Conservation (phyloP, 495 filamentous ascomycete species). For the Parathielavia hyrcaniae region DNA sequence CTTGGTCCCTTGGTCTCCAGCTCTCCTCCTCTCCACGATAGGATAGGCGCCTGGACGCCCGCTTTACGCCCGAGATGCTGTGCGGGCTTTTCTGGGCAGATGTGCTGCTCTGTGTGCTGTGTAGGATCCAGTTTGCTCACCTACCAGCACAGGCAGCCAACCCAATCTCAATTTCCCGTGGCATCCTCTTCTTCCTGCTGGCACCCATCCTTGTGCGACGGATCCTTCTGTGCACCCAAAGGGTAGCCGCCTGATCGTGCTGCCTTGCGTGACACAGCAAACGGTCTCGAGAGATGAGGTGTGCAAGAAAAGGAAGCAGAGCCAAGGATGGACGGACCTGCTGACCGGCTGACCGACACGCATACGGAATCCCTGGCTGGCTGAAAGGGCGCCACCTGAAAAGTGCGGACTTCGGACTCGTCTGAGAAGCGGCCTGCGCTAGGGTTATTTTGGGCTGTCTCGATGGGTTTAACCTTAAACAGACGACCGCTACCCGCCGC, state of each 20-base stretch:
- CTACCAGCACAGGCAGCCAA: too few relatives aligned
- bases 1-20: background rate
- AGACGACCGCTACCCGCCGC: slow-evolving; percentile 23
- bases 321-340: background rate
- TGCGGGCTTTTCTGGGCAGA: background rate
- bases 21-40: background rate
- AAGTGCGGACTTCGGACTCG: background rate
- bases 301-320: background rate
- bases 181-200: background rate
- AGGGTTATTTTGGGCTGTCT: slow-evolving; percentile 24
- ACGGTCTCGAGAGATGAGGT: too few relatives aligned
- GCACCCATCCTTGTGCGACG: slow-evolving; percentile 18
- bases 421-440: background rate
- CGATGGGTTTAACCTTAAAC: slow-evolving; percentile 31
- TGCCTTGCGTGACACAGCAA: slow-evolving; percentile 9
- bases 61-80: slow-evolving; percentile 10
- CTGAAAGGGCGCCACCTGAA: background rate
- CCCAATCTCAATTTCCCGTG: too few relatives aligned
- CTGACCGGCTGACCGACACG: background rate
- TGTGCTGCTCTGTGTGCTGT: background rate
- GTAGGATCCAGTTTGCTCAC: background rate
- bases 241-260: slow-evolving; percentile 15
- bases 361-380: background rate
- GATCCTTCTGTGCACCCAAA: background rate
- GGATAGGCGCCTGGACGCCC: background rate